A percentile compares a stretch with the other conserved stretches of the same genome.
Evolutionary conservation across 129 eudicot genomes (phyloP).

Genomic region (Tanacetum coccineum): DNA sequence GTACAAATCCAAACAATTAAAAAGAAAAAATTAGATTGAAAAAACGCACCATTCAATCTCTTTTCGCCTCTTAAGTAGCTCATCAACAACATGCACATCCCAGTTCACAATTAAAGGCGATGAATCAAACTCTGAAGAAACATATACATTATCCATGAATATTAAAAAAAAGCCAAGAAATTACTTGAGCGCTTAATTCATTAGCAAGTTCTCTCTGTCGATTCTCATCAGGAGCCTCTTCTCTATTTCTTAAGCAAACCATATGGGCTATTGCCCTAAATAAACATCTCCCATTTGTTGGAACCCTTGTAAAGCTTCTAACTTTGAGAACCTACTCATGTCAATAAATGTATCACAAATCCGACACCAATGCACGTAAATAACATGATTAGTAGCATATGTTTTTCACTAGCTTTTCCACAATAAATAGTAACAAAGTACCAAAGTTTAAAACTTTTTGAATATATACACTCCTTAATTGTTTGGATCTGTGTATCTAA

Average conservation of each 20-base stretch:
- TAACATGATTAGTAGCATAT: too few species aligned
- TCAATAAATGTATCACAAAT: background rate
- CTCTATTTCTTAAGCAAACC: constrained; percentile 75
- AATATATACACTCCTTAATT: too few species aligned
- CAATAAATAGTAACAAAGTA: too few species aligned
- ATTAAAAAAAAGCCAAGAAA: background rate
- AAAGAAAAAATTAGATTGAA: too few species aligned
- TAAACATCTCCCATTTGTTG: constrained; percentile 76
- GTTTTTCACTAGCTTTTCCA: too few species aligned
- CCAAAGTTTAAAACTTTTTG: too few species aligned
- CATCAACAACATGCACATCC: constrained; percentile 61
- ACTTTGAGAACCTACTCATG: background rate
- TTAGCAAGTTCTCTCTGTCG: constrained; percentile 80
- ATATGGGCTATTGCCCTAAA: constrained; percentile 89
- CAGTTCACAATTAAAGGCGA: background rate
- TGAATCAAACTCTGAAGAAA: too few species aligned
- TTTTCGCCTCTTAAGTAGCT: constrained; percentile 70
- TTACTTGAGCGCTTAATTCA: constrained; percentile 80
- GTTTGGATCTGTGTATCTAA: too few species aligned
- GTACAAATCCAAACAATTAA: too few species aligned
- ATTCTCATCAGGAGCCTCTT: constrained; percentile 75
- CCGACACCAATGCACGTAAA: too few species aligned
- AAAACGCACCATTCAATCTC: constrained; percentile 48
- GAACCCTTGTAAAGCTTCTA: constrained; percentile 45
- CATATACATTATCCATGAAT: background rate